Evolutionary conservation across 495 filamentous ascomycete species (phyloP).

Genomic region (Aspergillus avenaceus): DNA sequence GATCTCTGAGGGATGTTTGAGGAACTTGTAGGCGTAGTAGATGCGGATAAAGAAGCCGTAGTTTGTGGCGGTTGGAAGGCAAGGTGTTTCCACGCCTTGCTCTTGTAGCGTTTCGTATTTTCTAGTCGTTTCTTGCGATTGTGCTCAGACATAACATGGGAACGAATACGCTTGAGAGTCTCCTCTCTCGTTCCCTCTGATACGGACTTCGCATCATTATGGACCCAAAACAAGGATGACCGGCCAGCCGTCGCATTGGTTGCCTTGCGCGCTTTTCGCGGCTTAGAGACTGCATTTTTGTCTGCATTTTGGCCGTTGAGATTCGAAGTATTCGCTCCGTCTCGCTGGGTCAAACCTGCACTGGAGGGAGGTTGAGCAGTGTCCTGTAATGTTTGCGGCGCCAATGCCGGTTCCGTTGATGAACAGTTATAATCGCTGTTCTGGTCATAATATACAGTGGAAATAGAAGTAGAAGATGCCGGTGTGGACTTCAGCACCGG

Average conservation of each 20-base stretch:
- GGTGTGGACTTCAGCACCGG: constrained; percentile 25
- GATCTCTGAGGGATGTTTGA: constrained; percentile 3
- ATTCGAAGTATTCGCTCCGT: not conserved
- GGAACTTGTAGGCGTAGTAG: constrained; percentile 9
- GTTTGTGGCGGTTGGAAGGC: constrained; percentile 36
- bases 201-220: constrained; percentile 38
- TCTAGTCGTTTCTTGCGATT: constrained; percentile 47
- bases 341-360: not conserved
- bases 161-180: constrained; percentile 46
- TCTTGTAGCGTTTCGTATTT: constrained; percentile 41
- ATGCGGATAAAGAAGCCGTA: constrained; percentile 15
- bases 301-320: constrained; percentile 14
- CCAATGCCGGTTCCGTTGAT: not conserved
- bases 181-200: constrained; percentile 39
- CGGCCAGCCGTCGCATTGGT: constrained; percentile 31
- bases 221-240: constrained; percentile 45
- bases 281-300: constrained; percentile 27
- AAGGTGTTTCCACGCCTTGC: constrained; percentile 41
- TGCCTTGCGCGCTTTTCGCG: constrained; percentile 38
- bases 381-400: not conserved
- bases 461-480: constrained; percentile 11
- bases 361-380: not conserved
- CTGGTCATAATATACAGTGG: constrained; percentile 12
- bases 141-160: constrained; percentile 50
- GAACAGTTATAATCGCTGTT: not conserved